These are phyloP conservation scores for Colletotrichum spaethianum DNA, from an alignment of 2,329 filamentous ascomycete species.

Conservation along the genomic window DNA sequence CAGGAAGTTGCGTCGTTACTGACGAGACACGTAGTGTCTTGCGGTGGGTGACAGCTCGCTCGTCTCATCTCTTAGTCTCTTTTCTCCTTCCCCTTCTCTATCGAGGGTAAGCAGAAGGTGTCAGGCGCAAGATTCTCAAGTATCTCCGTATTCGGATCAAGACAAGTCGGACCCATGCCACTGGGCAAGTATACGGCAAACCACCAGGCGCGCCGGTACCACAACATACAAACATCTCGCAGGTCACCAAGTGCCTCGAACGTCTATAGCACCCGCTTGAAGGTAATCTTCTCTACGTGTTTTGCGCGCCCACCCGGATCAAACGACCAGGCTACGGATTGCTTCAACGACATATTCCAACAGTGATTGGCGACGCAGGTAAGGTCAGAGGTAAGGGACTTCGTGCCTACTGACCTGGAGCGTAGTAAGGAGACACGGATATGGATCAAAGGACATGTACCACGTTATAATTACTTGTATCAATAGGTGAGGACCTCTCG, in stretches of 20 bases:
- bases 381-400: constrained; percentile 70
- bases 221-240: background rate
- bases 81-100: constrained; percentile 53
- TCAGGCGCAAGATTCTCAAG: constrained; percentile 7
- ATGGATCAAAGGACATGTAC: constrained; percentile 36
- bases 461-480: constrained; percentile 39
- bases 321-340: background rate
- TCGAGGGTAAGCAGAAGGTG: constrained; percentile 52
- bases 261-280: constrained; percentile 29
- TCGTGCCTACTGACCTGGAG: constrained; percentile 54
- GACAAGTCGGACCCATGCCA: background rate
- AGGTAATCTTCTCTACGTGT: constrained; percentile 34
- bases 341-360: constrained; percentile 20
- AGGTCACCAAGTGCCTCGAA: background rate
- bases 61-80: constrained; percentile 41
- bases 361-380: constrained; percentile 56
- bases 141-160: constrained; percentile 15
- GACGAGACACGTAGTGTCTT: constrained; percentile 56
- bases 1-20: constrained; percentile 76
- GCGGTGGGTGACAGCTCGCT: constrained; percentile 56
- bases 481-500: constrained; percentile 40
- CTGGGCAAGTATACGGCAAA: constrained; percentile 5
- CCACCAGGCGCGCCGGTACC: constrained; percentile 7
- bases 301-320: background rate
- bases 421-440: constrained; percentile 33